Percentiles rank a stretch among this genome's conserved stretches.
These are phyloP conservation scores for Nicotiana noctiflora DNA, from an alignment of 257 asterid genomes.

Conservation along the genomic window DNA sequence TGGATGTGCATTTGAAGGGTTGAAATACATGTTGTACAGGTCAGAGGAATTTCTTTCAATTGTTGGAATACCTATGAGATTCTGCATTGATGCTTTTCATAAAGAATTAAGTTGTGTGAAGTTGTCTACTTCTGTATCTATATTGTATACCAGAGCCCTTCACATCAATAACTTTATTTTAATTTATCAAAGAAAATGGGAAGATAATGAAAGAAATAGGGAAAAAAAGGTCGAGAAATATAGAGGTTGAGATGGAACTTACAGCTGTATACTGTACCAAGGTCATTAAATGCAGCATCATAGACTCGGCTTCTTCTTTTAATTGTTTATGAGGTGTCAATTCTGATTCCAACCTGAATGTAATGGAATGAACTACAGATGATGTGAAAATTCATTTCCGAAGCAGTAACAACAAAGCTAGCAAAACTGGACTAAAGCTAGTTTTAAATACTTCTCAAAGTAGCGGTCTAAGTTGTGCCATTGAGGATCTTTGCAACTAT, in stretches of 20 bases:
- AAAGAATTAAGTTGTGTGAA: neutral
- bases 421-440: constrained; percentile 16
- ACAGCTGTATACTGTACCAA: constrained; percentile 92
- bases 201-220: neutral
- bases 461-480: constrained; percentile 97
- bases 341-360: constrained; percentile 74
- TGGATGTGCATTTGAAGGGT: neutral
- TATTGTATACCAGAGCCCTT: neutral
- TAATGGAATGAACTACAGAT: constrained; percentile 21
- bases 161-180: neutral
- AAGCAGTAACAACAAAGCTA: neutral
- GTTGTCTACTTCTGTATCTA: neutral
- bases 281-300: constrained; percentile 65
- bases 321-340: constrained; percentile 62
- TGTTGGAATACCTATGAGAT: neutral
- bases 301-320: constrained; percentile 74
- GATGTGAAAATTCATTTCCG: constrained; percentile 19
- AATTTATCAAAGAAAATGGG: neutral
- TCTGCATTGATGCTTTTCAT: neutral
- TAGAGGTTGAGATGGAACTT: constrained; percentile 22
- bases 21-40: neutral
- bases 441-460: constrained; percentile 68
- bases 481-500: constrained; percentile 97
- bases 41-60: neutral
- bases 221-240: neutral